Evolutionary conservation across 2,329 filamentous ascomycete genomes (phyloP), one percentile per base, ranked within the genome.

Genomic region (Scedosporium minutisporum): DNA sequence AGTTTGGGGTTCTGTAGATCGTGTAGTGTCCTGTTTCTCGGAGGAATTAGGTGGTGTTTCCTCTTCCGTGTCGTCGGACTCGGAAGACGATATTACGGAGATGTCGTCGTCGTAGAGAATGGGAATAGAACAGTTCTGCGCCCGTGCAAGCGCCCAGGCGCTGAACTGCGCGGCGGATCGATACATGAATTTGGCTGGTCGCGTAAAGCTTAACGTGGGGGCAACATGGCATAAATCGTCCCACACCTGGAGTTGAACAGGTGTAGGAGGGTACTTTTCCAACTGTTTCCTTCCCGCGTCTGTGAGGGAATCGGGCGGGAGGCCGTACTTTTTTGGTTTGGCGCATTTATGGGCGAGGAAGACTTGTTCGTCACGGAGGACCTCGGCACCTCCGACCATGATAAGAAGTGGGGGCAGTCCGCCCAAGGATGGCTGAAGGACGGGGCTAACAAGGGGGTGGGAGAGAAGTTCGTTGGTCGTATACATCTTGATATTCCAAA

Each of bases 161-260:
- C 92, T 89, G 70, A 99, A 97, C 68, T 97, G 93, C 0, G 95
- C 90, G 61, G 97, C 86, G 1, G 91, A 90, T 58, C 93, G 85
- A 72, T 91, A 97, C 92, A 97, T 97, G 75, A 89, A 90, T 73
- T 97, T 97, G 57, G 93, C 95, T 0, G 95, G 95, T n/a, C 88
- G 84, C 0, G 93, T 97, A 72, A 96, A 97, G 69, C 91, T 96
- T n/a, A 97, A 80, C 0, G 93, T 97, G 0, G 93, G 91, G 0
- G 89, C 87, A 5, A 96, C 93, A 71, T 97, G 93, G 69, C 95
- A 97, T 2, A 97, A 78, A 68, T 96, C 90, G 63, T 97, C 93
- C 93, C 93, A 97, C 1, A 97, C 88, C 72, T 97, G 95, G 2
- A 99, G 81, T 71, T 97, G 92, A 0, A 97, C 93, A 68, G 96